Evolutionary conservation across 768 basidiomycete genomes (phyloP), one percentile per base, ranked within the genome.

Genomic region (Mycena indigotica): DNA sequence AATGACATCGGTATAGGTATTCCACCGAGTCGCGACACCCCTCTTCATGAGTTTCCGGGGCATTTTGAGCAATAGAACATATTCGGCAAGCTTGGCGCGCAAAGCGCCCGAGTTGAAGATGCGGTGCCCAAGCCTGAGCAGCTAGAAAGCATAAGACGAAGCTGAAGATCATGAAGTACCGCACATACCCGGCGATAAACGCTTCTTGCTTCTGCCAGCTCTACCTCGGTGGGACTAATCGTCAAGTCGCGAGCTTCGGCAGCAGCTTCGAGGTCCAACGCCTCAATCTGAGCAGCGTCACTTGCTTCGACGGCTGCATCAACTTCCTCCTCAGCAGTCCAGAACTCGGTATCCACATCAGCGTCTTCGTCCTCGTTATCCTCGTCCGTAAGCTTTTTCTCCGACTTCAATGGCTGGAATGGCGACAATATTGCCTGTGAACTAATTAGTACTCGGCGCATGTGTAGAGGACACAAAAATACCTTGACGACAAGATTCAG

Each of bases 401-500:
- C 32, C 10, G 10, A 8, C 32, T 8, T 8, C 8, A 35, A 17
- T 8, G 17, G 32, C 32, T 55, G 60, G 51, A 69, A 66, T 13
- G 55, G 54, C 15, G 58, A 61, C 0, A 67, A 35, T 10, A 67
- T 65, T 4, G 64, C 65, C 66, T 70, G 41, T 16, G 13, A 50
- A 19, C 10, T 46, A 10, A 57, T 29, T 25, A 17, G 23, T 19
- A 35, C 26, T 3, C 35, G 10, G 10, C 35, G n/a, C 35, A 10
- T 38, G 10, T 38, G 35, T n/a, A n/a, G n/a, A n/a, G 35, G 35
- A 38, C 35, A 38, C 30, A 41, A 23, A 10, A 50, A 15, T 30
- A 69, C 71, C 61, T 70, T 70, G 6, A 65, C 72, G 23, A 72
- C 63, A 13, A 73, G 66, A 46, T 72, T 72, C 6, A 73, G 46